Percentiles rank a stretch among this genome's conserved stretches.
These are phyloP conservation scores for Lentinula sp. DNA, from an alignment of 768 basidiomycete genomes.

Conservation along the genomic window DNA sequence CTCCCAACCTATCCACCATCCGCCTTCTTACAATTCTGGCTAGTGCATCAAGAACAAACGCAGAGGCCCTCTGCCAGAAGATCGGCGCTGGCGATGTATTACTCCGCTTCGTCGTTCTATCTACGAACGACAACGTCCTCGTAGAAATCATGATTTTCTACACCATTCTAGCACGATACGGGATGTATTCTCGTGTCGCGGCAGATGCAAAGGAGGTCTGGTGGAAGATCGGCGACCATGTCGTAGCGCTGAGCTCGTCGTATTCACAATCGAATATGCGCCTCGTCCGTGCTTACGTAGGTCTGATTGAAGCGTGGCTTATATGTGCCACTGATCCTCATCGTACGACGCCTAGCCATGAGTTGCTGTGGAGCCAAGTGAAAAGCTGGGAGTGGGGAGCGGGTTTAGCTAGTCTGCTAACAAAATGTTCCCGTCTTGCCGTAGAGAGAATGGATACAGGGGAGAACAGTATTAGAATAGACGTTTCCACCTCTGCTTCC, in stretches of 20 bases:
- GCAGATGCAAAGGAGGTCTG: conserved; percentile 41
- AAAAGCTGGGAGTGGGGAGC: conserved; percentile 71
- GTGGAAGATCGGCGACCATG: conserved; percentile 5
- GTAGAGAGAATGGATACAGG: not conserved
- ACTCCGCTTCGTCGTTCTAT: conserved; percentile 61
- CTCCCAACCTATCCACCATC: conserved; percentile 46
- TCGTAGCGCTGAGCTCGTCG: not conserved
- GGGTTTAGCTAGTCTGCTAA: conserved; percentile 39
- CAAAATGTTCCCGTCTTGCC: not conserved
- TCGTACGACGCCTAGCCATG: conserved; percentile 77
- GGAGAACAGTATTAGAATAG: not conserved
- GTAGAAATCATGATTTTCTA: conserved; percentile 59
- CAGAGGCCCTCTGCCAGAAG: conserved; percentile 24
- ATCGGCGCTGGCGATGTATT: conserved; percentile 38
- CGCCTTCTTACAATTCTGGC: conserved; percentile 53
- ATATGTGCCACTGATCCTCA: conserved; percentile 90
- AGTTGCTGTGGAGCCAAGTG: conserved; percentile 86
- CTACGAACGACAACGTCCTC: conserved; percentile 51
- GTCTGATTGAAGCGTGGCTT: conserved; percentile 66
- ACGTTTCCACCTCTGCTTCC: conserved; percentile 17
- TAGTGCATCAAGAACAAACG: conserved; percentile 62
- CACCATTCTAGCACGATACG: conserved; percentile 64
- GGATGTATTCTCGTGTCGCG: conserved; percentile 66
- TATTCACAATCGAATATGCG: conserved; percentile 7
- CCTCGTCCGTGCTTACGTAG: conserved; percentile 40